Evolutionary conservation across 352 stramenopile genomes (phyloP), one percentile per base, ranked within the genome.

Genomic region (Peronospora belbahrii): DNA sequence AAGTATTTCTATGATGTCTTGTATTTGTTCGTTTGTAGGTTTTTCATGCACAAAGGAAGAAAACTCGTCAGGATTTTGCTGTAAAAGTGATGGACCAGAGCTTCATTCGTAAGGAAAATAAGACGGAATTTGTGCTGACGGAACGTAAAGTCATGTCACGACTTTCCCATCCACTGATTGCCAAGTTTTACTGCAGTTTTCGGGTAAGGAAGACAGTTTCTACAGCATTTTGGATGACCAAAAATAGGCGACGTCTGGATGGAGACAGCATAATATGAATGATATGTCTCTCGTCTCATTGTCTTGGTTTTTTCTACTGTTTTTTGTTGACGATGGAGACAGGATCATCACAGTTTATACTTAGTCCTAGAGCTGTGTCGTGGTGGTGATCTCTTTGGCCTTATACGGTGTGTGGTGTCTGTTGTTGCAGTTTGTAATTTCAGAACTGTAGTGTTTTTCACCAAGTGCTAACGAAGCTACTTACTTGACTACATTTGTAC

Each of bases 31-130:
- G n/a, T n/a, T n/a, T n/a, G n/a, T 42, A 94, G 82, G 82, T 92
- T 7, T 91, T 93, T 39, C 83, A 95, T 69, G 83, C 83, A 37
- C 75, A 83, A 27, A 62, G 85, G 43, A 96, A 96, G 62, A 78
- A 77, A 34, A 85, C 63, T 42, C 64, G 59, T 37, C 56, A 77
- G 53, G 80, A 96, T 48, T 86, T 95, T 27, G 85, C 85, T 2
- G 68, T 96, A 37, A 96, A 96, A 52, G 84, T 96, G 40, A 96
- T 96, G 84, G 84, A 96, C 52, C 84, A 96, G 61, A 65, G 59
- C 46, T 91, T 90, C 50, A 94, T 96, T 38, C 81, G 81, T 64
- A 90, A 89, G 59, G 85, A 95, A 59, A 94, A 95, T 59, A 95
- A 96, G 59, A 83, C 84, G 32, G 79, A 71, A n/a, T 90, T 92